phyloP scores from a whole-genome alignment of 176 grass and related monocot genomes.

The Microstegium vimineum region DNA sequence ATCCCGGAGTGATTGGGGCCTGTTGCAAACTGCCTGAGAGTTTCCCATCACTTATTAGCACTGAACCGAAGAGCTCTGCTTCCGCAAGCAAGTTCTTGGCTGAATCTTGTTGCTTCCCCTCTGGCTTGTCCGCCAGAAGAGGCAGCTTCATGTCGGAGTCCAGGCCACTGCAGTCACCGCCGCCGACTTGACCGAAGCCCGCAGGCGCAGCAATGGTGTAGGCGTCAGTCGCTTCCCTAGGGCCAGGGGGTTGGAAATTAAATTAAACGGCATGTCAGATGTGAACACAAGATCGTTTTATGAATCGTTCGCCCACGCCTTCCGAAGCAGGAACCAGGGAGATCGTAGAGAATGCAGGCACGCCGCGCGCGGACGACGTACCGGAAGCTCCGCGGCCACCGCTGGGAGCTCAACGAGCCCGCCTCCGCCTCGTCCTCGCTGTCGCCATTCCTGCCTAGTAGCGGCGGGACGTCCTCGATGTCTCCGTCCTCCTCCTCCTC shows the following conservation, averaged over 20 bases:
- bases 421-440: neutral
- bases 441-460: neutral
- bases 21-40: slow-evolving; percentile 30
- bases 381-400: slow-evolving; percentile 82
- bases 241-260: neutral
- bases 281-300: neutral
- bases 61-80: slow-evolving; percentile 27
- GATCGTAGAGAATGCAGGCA: neutral
- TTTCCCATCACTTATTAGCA: slow-evolving; percentile 11
- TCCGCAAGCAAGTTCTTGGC: slow-evolving; percentile 26
- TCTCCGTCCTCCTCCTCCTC: slow-evolving; percentile 41
- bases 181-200: slow-evolving; percentile 50
- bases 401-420: slow-evolving; percentile 39
- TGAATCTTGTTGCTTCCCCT: slow-evolving; percentile 43
- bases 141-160: slow-evolving; percentile 57
- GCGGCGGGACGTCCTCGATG: slow-evolving; percentile 34
- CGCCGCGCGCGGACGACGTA: neutral
- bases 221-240: slow-evolving; percentile 74
- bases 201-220: slow-evolving; percentile 76
- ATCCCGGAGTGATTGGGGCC: slow-evolving; percentile 44
- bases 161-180: slow-evolving; percentile 26
- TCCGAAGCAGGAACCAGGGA: neutral
- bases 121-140: slow-evolving; percentile 47
- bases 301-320: neutral
- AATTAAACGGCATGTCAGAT: neutral